Percentiles rank a stretch among this genome's conserved stretches.
Conservation (phyloP, 495 filamentous ascomycete species). For the Friedmanniomyces simplex region DNA sequence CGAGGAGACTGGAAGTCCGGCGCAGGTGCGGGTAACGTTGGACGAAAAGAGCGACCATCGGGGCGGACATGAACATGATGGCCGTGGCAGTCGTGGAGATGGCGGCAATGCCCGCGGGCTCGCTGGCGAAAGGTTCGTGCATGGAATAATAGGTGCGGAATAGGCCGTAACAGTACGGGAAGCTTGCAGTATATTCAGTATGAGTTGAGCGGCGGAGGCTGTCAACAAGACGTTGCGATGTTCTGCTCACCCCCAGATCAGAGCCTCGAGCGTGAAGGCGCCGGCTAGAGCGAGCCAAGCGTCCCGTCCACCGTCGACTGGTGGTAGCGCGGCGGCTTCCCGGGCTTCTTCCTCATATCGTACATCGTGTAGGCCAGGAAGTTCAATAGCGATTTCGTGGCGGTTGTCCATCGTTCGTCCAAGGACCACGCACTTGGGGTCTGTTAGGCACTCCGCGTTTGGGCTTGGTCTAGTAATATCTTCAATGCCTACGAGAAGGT, state of each 20-base stretch:
- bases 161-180: slow-evolving; percentile 52
- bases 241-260: slow-evolving; percentile 49
- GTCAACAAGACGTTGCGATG: background rate
- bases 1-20: slow-evolving; percentile 25
- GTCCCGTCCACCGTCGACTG: slow-evolving; percentile 45
- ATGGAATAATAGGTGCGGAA: slow-evolving; percentile 49
- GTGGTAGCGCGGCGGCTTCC: background rate
- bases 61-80: slow-evolving; percentile 40
- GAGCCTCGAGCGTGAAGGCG: slow-evolving; percentile 52
- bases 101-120: slow-evolving; percentile 36
- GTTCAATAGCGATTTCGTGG: background rate
- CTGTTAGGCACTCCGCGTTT: no score
- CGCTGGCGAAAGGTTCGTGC: slow-evolving; percentile 36
- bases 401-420: background rate
- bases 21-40: slow-evolving; percentile 22
- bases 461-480: no score
- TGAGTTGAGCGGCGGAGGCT: background rate
- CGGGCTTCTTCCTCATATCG: background rate
- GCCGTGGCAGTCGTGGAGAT: slow-evolving; percentile 43
- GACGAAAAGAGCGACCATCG: slow-evolving; percentile 31
- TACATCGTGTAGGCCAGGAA: background rate
- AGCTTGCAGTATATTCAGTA: slow-evolving; percentile 36
- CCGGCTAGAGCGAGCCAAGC: slow-evolving; percentile 57
- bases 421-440: no score
- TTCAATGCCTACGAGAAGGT: no score